Percentiles rank a stretch among this genome's conserved stretches.
Conservation (phyloP, 2,329 filamentous ascomycete species). For the Paecilomyces formosus region DNA sequence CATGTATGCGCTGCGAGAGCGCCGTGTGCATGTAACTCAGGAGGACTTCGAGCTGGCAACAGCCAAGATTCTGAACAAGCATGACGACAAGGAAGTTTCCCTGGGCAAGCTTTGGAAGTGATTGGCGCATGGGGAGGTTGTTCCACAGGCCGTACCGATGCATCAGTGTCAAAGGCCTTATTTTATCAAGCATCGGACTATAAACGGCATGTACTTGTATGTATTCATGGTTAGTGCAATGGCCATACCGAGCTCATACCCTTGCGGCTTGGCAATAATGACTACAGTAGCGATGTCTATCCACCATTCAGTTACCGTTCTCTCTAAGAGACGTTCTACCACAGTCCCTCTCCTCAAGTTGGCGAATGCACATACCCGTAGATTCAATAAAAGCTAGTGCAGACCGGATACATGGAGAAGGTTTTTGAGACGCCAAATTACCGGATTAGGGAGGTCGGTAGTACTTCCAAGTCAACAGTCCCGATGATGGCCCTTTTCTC, state of each 20-base stretch:
- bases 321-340: background rate
- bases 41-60: conserved; percentile 98
- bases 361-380: background rate
- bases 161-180: background rate
- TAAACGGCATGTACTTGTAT: background rate
- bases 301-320: background rate
- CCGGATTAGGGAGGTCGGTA: background rate
- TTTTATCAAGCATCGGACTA: background rate
- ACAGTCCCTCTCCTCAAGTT: background rate
- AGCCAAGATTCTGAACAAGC: conserved; percentile 99
- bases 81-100: conserved; percentile 95
- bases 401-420: background rate
- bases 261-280: background rate
- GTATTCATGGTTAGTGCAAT: background rate
- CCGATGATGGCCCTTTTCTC: background rate
- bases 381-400: background rate
- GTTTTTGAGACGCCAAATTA: background rate
- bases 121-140: background rate
- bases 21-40: conserved; percentile 95
- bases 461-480: background rate
- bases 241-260: background rate
- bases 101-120: conserved; percentile 83
- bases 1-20: conserved; percentile 94
- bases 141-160: background rate
- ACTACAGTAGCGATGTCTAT: background rate